These are phyloP conservation scores for Nakazawaea molendinolei DNA, from an alignment of 805 yeast species.

Conservation along the genomic window DNA sequence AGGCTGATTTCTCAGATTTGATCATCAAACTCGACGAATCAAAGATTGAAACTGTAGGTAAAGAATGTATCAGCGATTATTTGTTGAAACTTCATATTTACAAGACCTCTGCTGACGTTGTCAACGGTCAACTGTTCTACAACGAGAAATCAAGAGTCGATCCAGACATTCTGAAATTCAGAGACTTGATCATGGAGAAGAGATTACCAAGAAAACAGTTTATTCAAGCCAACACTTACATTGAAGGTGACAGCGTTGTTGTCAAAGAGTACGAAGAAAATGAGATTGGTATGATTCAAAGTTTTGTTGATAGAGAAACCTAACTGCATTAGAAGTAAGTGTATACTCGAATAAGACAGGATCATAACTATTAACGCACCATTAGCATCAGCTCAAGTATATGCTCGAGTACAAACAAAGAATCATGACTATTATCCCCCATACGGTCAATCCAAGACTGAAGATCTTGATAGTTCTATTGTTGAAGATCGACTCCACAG, in stretches of 20 bases:
- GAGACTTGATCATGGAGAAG: conserved; percentile 62
- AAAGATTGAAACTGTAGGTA: conserved; percentile 65
- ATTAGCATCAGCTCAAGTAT: conserved; percentile 22
- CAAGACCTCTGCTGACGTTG: conserved; percentile 72
- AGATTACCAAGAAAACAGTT: conserved; percentile 81
- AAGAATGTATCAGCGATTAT: conserved; percentile 64
- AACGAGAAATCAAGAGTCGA: conserved; percentile 62
- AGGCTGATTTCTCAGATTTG: conserved; percentile 51
- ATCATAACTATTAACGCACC: no score
- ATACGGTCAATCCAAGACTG: conserved; percentile 36
- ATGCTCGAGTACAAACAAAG: conserved; percentile 46
- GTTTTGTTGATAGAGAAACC: conserved; percentile 57
- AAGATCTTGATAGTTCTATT: conserved; percentile 5
- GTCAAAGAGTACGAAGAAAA: conserved; percentile 72
- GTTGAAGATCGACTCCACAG: conserved; percentile 5
- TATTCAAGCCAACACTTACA: conserved; percentile 71
- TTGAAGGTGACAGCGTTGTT: conserved; percentile 36
- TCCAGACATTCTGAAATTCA: conserved; percentile 52
- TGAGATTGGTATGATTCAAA: conserved; percentile 70
- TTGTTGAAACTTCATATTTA: conserved; percentile 67
- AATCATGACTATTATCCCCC: conserved; percentile 52
- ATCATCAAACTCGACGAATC: conserved; percentile 50
- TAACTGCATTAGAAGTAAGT: conserved; percentile 2
- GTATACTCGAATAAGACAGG: no score
- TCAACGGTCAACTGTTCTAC: conserved; percentile 57